Evolutionary conservation across 2,329 filamentous ascomycete species (phyloP).

Genomic region (Coniochaeta sp.): DNA sequence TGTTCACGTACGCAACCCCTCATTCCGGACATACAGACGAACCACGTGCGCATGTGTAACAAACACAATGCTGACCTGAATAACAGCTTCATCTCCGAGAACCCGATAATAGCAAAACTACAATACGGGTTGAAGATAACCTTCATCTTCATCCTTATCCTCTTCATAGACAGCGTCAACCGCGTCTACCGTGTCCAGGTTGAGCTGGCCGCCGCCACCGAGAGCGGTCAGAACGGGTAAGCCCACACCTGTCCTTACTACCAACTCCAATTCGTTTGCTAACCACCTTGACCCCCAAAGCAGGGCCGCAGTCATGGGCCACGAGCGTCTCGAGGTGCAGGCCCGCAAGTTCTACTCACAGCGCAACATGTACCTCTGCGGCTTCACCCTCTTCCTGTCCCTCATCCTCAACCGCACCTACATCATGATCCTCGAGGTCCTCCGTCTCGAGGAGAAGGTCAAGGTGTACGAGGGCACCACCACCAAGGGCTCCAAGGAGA

Average conservation of each 20-base stretch:
- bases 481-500: constrained; percentile 55
- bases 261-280: neutral
- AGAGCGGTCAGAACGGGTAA: constrained; percentile 41
- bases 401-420: constrained; percentile 99
- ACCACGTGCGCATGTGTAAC: neutral
- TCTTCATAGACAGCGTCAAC: constrained; percentile 94
- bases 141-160: constrained; percentile 97
- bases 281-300: constrained; percentile 4
- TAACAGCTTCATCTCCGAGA: constrained; percentile 84
- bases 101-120: constrained; percentile 74
- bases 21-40: neutral
- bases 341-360: constrained; percentile 99
- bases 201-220: constrained; percentile 69
- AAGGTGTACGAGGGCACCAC: constrained; percentile 67
- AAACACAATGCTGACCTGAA: neutral
- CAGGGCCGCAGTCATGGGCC: constrained; percentile 67
- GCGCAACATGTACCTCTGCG: constrained; percentile 99
- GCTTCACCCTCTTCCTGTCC: constrained; percentile 97
- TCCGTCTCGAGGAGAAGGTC: constrained; percentile 86
- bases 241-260: constrained; percentile 20
- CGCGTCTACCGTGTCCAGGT: constrained; percentile 95
- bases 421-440: constrained; percentile 88
- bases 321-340: constrained; percentile 96
- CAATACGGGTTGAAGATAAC: constrained; percentile 99
- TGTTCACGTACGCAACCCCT: constrained; percentile 58